These are phyloP conservation scores for Aspergillus fijiensis DNA, from an alignment of 2,329 filamentous ascomycete species.

Conservation along the genomic window DNA sequence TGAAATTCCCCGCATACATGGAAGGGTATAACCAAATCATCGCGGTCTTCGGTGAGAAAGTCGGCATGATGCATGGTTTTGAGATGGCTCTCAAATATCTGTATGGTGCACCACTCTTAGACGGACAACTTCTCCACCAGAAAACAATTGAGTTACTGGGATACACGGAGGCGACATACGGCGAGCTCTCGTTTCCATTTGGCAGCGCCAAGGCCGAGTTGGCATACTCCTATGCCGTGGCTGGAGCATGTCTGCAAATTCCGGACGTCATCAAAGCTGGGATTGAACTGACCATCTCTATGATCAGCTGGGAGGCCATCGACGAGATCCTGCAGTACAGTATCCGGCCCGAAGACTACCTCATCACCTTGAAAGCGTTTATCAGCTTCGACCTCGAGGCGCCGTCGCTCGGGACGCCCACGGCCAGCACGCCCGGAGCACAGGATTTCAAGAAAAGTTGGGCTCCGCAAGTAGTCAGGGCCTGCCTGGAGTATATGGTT, in stretches of 20 bases:
- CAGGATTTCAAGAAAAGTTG: conserved; percentile 15
- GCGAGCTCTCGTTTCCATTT: conserved; percentile 13
- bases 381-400: conserved; percentile 13
- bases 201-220: conserved; percentile 28
- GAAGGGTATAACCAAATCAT: conserved; percentile 13
- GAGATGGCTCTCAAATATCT: conserved; percentile 27
- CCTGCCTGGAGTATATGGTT: conserved; percentile 27
- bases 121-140: conserved; percentile 14
- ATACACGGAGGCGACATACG: conserved; percentile 11
- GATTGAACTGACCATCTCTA: conserved; percentile 23
- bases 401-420: background rate
- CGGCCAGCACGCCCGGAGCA: background rate
- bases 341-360: conserved; percentile 8
- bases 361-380: conserved; percentile 18
- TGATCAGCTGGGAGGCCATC: conserved; percentile 31
- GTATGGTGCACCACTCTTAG: conserved; percentile 27
- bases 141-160: conserved; percentile 16
- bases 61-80: conserved; percentile 26
- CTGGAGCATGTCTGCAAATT: conserved; percentile 32
- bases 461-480: conserved; percentile 13
- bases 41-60: conserved; percentile 21
- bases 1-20: conserved; percentile 11
- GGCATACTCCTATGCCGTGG: conserved; percentile 31
- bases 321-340: conserved; percentile 32
- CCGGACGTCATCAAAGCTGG: conserved; percentile 26